Conservation (phyloP, 495 filamentous ascomycete genomes). For the Wilcoxina mikolae region DNA sequence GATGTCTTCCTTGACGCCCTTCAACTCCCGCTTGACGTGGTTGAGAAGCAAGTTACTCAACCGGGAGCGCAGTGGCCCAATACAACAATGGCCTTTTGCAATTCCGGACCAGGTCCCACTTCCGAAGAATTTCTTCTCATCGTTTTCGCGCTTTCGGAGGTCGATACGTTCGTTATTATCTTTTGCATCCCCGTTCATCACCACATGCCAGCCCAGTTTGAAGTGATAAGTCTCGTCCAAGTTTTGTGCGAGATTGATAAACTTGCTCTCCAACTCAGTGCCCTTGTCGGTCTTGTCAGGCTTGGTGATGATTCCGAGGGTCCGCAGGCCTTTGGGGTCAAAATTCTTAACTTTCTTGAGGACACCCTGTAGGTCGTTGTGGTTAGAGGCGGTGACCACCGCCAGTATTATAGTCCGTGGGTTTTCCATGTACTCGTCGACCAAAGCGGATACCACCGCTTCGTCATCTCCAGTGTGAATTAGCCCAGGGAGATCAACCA, state of each 20-base stretch:
- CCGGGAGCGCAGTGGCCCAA: neutral
- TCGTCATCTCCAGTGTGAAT: conserved; percentile 32
- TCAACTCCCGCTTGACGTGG: conserved; percentile 27
- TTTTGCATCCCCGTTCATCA: neutral
- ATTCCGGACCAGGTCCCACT: conserved; percentile 29
- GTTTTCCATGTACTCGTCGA: conserved; percentile 1
- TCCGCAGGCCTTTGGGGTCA: conserved; percentile 30
- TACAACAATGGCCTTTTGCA: neutral
- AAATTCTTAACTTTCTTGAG: conserved; percentile 27
- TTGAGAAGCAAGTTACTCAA: conserved; percentile 17
- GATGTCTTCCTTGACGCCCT: conserved; percentile 40
- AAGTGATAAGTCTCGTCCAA: neutral
- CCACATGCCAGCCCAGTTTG: neutral
- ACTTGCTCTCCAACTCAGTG: neutral
- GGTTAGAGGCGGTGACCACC: conserved; percentile 25
- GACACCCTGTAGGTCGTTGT: conserved; percentile 28
- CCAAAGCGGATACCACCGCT: neutral
- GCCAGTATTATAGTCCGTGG: conserved; percentile 6
- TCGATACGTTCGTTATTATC: neutral
- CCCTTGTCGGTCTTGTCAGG: conserved; percentile 21
- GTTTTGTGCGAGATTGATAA: neutral
- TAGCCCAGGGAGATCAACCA: conserved; percentile 42
- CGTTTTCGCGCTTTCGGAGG: conserved; percentile 22
- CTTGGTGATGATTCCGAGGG: conserved; percentile 36
- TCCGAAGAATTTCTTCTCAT: conserved; percentile 33